Evolutionary conservation across 2,329 filamentous ascomycete genomes (phyloP), one percentile per base, ranked within the genome.

Genomic region (Xylaria sp.): DNA sequence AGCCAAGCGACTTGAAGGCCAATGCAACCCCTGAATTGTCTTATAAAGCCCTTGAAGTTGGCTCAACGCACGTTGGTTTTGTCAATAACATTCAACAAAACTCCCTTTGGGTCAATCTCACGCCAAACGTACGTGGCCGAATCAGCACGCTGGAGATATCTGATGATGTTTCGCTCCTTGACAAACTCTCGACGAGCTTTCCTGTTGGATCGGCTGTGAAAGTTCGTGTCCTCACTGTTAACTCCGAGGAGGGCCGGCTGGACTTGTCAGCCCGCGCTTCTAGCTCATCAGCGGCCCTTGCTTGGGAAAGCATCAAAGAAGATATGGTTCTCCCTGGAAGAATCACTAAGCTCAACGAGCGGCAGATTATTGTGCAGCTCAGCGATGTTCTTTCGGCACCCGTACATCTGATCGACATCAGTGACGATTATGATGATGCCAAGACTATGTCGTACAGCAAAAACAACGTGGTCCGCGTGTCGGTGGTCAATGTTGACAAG

Each of bases 381-480:
- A 91, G 89, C 68, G 89, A 96, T 57, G 79, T 79, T 6, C 79
- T 97, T 9, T 89, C 90, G 23, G 94, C 89, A 6, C 88, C 89
- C 10, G 84, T 97, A 42, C 85, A 91, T 65, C 78, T 97, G 19
- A 85, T 91, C 19, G 93, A 99, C 67, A 80, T 97, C 69, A 83
- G 83, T 10, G 94, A 99, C 72, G 87, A 97, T 75, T 99, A 90
- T 72, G 85, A 87, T 54, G 84, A 92, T 68, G 89, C 89, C 54
- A 89, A 91, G 70, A 88, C 90, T 0, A 80, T 86, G 2, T 83
- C 85, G 46, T 89, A 89, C 75, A 87, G 83, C 66, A 93, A 92
- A 77, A 91, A 95, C 68, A 91, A 95, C 64, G 85, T 96, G 55
- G 81, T 97, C 51, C 88, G 92, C 55, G 91, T 95, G n/a, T 93